Evolutionary conservation across 2,329 filamentous ascomycete species (phyloP).

Genomic region (Paradendryphiella salina): DNA sequence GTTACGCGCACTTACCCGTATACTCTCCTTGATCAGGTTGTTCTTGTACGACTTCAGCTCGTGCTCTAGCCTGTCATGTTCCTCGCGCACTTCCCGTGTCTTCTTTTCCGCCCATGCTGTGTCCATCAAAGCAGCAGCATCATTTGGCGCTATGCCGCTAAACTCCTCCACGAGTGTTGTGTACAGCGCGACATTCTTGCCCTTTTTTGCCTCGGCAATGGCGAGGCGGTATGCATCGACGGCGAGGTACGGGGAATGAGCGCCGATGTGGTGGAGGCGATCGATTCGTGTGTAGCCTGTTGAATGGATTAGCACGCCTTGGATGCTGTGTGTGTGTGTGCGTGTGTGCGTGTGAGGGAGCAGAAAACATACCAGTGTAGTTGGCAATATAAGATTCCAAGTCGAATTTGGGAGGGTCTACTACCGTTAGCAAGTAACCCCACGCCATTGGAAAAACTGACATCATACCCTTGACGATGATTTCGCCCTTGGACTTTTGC

Average conservation of each 20-base stretch:
- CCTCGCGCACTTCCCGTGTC: slow-evolving; percentile 66
- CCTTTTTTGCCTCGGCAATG: slow-evolving; percentile 72
- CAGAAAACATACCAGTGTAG: slow-evolving; percentile 68
- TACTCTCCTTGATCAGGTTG: slow-evolving; percentile 96
- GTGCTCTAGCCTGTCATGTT: slow-evolving; percentile 75
- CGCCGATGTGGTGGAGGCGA: slow-evolving; percentile 80
- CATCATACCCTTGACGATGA: slow-evolving; percentile 41
- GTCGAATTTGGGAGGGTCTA: slow-evolving; percentile 84
- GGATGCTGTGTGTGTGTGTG: background rate
- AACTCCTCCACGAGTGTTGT: slow-evolving; percentile 68
- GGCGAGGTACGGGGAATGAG: slow-evolving; percentile 72
- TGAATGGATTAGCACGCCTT: background rate
- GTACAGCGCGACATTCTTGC: slow-evolving; percentile 74
- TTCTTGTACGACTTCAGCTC: slow-evolving; percentile 94
- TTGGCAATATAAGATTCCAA: slow-evolving; percentile 89
- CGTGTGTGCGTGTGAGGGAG: background rate
- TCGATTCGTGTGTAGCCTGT: slow-evolving; percentile 79
- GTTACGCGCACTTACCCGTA: slow-evolving; percentile 63
- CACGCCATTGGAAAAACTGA: background rate
- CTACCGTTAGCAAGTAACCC: slow-evolving; percentile 21
- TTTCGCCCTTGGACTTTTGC: slow-evolving; percentile 28
- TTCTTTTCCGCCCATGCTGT: slow-evolving; percentile 73
- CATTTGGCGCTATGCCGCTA: slow-evolving; percentile 63
- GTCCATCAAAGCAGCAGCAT: slow-evolving; percentile 70
- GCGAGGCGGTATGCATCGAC: slow-evolving; percentile 80